Evolutionary conservation across 108 stramenopile species (phyloP), one percentile per base, ranked within the genome.

Genomic region (Hondaea fermentalgiana): DNA sequence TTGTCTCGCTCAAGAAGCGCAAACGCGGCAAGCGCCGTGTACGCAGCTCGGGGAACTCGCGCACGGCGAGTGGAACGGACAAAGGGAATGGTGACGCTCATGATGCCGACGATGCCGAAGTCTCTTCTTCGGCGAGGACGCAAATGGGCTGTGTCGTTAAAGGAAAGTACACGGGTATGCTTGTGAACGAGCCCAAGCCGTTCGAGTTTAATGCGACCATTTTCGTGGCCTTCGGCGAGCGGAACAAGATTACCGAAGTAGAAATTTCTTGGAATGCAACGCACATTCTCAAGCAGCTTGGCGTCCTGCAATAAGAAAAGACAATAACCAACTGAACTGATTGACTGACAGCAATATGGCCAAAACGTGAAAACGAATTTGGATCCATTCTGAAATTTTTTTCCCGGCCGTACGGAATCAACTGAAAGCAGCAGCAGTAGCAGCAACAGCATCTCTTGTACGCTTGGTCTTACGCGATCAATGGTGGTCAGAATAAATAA

Each of bases 1-100:
- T 83, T 83, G 76, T 83, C 25, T 55, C 76, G n/a, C 45, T 83
- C 23, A 83, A 83, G 51, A 83, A 83, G 76, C 76, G 76, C 51
- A 83, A 83, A 45, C 76, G 76, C 51, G 76, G 76, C 51, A 83
- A 83, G 49, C 8, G 28, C 23, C 49, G 49, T 4, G 6, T 12
- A 23, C 76, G 76, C 19, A 45, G 51, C 45, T 6, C 10, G 49
- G 12, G 14, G 51, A 53, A 12, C 45, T 47, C 76, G 25, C 45
- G 51, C 25, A 53, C 76, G n/a, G 51, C 51, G 25, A 23, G 64
- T 0, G 64, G 35, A 8, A 23, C 14, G 21, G 64, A 17, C 25
- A 28, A 12, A 1, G 17, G 42, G 0, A 69, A 17, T 1, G 35
- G 8, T 12, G 25, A 42, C 8, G 6, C 45, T n/a, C 43, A 83